phyloP scores from a whole-genome alignment of 164 flowering plant species.

The Piper longum region DNA sequence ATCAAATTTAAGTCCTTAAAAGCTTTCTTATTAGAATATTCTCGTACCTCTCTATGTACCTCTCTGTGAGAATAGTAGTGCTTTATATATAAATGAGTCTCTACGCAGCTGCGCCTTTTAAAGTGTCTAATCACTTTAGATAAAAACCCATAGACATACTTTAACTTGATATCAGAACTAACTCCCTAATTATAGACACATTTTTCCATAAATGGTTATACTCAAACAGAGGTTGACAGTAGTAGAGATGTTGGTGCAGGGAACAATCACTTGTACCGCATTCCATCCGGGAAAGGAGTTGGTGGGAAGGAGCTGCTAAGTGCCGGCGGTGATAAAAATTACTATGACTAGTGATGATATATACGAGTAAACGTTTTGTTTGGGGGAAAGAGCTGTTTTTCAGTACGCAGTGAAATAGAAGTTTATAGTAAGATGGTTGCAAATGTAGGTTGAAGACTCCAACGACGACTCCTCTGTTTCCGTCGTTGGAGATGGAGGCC shows the following conservation, averaged over 20 bases:
- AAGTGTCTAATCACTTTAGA: too few species aligned
- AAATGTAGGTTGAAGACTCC: conserved; percentile 52
- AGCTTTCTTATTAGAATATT: too few species aligned
- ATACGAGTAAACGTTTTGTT: background rate
- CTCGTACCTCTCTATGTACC: too few species aligned
- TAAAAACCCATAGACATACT: too few species aligned
- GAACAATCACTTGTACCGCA: conserved; percentile 25
- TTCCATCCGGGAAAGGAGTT: conserved; percentile 30
- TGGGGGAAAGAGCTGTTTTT: background rate
- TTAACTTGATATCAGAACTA: too few species aligned
- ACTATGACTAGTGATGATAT: conserved; percentile 40
- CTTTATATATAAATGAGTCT: too few species aligned
- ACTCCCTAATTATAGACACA: too few species aligned
- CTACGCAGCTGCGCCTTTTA: too few species aligned
- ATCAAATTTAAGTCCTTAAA: too few species aligned
- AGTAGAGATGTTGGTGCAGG: conserved; percentile 7
- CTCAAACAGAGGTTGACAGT: background rate
- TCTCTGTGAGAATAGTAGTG: too few species aligned
- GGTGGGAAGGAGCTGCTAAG: conserved; percentile 20
- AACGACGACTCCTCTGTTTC: conserved; percentile 67
- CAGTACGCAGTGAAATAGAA: background rate
- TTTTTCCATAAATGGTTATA: too few species aligned
- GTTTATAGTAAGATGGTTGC: background rate
- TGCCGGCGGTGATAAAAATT: conserved; percentile 31
- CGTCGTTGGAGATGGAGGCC: conserved; percentile 57